Conservation (phyloP, 768 basidiomycete genomes). For the Lanmaoa pseudosensibilis region DNA sequence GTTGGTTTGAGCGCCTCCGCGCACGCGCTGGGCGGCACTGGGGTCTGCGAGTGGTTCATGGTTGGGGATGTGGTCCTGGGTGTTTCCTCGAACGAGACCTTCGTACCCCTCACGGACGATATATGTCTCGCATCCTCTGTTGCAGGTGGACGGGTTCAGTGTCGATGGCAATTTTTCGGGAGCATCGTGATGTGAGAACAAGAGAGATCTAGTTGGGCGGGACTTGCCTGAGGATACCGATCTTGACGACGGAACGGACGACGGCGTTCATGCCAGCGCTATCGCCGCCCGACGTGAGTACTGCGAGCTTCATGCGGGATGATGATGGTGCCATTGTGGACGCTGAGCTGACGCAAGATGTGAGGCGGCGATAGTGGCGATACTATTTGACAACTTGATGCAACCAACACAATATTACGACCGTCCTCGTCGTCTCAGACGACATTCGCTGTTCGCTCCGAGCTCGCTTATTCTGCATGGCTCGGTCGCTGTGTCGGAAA, state of each 20-base stretch:
- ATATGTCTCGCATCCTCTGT: conserved; percentile 88
- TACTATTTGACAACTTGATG: not conserved
- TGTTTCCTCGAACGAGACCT: conserved; percentile 90
- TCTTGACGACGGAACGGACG: conserved; percentile 91
- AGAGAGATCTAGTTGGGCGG: too few relatives aligned
- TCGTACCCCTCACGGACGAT: conserved; percentile 98
- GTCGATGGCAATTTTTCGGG: not conserved
- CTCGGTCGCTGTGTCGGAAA: conserved; percentile 1
- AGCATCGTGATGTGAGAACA: not conserved
- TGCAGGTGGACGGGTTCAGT: too few relatives aligned
- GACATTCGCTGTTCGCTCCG: not conserved
- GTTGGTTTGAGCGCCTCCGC: conserved; percentile 28
- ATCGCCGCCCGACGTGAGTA: conserved; percentile 95
- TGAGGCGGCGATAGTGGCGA: too few relatives aligned
- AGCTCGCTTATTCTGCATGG: not conserved
- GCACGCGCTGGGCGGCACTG: conserved; percentile 14
- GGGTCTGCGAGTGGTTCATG: conserved; percentile 33
- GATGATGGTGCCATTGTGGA: not conserved
- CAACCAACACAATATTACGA: not conserved
- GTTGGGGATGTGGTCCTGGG: conserved; percentile 33
- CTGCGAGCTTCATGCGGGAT: conserved; percentile 77
- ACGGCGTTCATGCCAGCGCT: conserved; percentile 97
- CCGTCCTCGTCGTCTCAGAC: not conserved
- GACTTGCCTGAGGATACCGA: conserved; percentile 83
- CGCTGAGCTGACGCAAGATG: not conserved